These are phyloP conservation scores for Cladorrhinum sp. DNA, from an alignment of 2,329 filamentous ascomycete species.

Conservation along the genomic window DNA sequence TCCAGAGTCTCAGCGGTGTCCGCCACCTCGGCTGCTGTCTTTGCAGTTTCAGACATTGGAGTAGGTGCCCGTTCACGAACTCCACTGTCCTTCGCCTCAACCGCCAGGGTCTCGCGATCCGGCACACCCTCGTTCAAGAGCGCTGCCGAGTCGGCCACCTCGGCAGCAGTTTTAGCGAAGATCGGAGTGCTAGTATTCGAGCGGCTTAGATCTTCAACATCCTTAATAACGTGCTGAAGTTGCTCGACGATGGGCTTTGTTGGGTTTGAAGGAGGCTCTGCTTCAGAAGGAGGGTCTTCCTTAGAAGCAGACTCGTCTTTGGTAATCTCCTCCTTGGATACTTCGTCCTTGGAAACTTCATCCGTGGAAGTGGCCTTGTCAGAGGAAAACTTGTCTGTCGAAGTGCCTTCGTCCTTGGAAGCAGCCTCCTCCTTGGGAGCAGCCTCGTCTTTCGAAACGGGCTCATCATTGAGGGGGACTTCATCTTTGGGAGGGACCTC, in stretches of 20 bases:
- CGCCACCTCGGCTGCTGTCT: constrained; percentile 40
- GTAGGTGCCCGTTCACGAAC: constrained; percentile 36
- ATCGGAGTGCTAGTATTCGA: constrained; percentile 30
- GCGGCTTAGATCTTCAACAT: constrained; percentile 4
- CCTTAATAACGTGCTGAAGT: constrained; percentile 4
- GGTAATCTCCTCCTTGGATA: not conserved
- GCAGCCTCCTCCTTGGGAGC: not conserved
- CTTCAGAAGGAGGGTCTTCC: not conserved
- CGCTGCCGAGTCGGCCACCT: constrained; percentile 37
- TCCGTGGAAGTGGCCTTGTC: not conserved
- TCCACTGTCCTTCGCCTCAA: constrained; percentile 32
- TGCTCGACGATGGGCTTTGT: not conserved
- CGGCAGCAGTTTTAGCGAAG: constrained; percentile 31
- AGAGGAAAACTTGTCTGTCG: no score
- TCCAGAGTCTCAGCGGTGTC: constrained; percentile 41
- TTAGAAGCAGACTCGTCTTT: not conserved
- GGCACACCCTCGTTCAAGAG: constrained; percentile 32
- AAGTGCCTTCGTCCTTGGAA: not conserved
- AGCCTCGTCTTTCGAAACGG: not conserved
- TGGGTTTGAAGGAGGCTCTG: not conserved
- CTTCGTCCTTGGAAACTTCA: not conserved
- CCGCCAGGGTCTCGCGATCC: constrained; percentile 28
- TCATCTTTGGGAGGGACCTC: not conserved
- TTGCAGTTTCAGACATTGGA: constrained; percentile 41
- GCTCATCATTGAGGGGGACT: not conserved